Evolutionary conservation across 768 basidiomycete genomes (phyloP).

Genomic region (Termitomyces sp.): DNA sequence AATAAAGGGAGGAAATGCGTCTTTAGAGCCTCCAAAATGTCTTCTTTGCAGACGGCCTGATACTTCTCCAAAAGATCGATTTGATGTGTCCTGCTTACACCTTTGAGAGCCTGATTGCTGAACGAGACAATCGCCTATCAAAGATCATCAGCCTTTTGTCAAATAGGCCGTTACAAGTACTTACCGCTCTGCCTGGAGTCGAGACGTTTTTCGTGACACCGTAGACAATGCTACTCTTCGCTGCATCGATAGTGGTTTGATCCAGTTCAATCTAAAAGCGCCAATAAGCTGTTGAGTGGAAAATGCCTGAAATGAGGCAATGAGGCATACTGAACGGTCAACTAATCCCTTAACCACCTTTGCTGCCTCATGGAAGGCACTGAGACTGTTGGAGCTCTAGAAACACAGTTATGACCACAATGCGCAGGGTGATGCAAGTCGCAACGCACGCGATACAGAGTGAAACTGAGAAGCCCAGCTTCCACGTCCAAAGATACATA

Average conservation of each 20-base stretch:
- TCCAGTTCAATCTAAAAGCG: slow-evolving; percentile 67
- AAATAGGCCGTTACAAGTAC: slow-evolving; percentile 17
- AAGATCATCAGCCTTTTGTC: background rate
- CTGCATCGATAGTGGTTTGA: slow-evolving; percentile 77
- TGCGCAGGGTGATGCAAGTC: background rate
- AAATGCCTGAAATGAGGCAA: slow-evolving; percentile 22
- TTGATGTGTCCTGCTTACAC: slow-evolving; percentile 68
- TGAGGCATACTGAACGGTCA: slow-evolving; percentile 61
- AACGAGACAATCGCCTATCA: slow-evolving; percentile 76
- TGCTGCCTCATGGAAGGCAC: slow-evolving; percentile 77
- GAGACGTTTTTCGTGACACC: slow-evolving; percentile 75
- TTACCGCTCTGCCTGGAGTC: slow-evolving; percentile 82
- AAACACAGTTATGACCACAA: background rate
- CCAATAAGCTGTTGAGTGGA: background rate
- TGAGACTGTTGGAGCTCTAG: slow-evolving; percentile 75
- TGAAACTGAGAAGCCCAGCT: slow-evolving; percentile 69
- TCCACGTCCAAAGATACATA: slow-evolving; percentile 71
- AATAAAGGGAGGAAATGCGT: slow-evolving; percentile 86
- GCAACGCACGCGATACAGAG: slow-evolving; percentile 66
- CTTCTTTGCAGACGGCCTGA: slow-evolving; percentile 73
- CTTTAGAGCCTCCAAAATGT: slow-evolving; percentile 64
- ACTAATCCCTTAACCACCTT: slow-evolving; percentile 75
- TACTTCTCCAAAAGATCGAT: slow-evolving; percentile 73
- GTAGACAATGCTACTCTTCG: slow-evolving; percentile 90
- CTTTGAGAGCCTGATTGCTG: slow-evolving; percentile 87